Percentiles rank a stretch among this genome's conserved stretches.
phyloP scores from a whole-genome alignment of 2,329 filamentous ascomycete species.

The Blastomyces gilchristii region DNA sequence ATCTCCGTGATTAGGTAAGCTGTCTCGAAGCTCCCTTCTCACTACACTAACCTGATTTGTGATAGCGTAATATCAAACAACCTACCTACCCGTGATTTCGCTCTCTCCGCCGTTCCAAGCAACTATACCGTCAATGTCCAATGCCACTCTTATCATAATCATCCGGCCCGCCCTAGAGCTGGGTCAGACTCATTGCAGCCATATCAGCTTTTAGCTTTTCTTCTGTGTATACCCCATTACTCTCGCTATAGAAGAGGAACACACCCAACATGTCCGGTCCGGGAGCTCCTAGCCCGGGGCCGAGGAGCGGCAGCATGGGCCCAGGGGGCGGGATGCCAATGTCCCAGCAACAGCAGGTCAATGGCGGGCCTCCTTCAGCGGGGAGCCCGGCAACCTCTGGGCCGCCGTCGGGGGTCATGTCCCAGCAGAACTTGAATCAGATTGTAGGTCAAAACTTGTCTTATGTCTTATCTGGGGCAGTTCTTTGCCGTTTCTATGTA shows the following conservation, averaged over 20 bases:
- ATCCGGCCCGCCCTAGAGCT: background rate
- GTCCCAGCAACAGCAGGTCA: slow-evolving; percentile 40
- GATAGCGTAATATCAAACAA: slow-evolving; percentile 1
- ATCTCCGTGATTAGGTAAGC: background rate
- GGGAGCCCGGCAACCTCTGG: slow-evolving; percentile 33
- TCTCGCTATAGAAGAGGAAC: slow-evolving; percentile 1
- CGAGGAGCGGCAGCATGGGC: slow-evolving; percentile 40
- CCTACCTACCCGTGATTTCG: background rate
- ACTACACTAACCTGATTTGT: background rate
- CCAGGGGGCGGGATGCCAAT: slow-evolving; percentile 36
- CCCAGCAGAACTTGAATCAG: slow-evolving; percentile 85
- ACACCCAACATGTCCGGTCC: slow-evolving; percentile 34
- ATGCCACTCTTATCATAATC: background rate
- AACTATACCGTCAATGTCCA: background rate
- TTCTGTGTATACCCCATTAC: background rate
- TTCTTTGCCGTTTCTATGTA: background rate
- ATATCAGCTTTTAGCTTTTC: background rate
- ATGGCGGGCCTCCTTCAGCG: slow-evolving; percentile 39
- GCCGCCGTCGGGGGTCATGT: slow-evolving; percentile 43
- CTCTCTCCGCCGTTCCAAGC: background rate
- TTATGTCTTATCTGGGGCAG: background rate
- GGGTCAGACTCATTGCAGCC: background rate
- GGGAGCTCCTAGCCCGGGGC: slow-evolving; percentile 40
- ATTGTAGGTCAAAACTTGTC: slow-evolving; percentile 60
- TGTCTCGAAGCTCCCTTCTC: no score